Evolutionary conservation across 257 asterid species (phyloP), one percentile per base, ranked within the genome.

Genomic region (Solanum chiquidenum): DNA sequence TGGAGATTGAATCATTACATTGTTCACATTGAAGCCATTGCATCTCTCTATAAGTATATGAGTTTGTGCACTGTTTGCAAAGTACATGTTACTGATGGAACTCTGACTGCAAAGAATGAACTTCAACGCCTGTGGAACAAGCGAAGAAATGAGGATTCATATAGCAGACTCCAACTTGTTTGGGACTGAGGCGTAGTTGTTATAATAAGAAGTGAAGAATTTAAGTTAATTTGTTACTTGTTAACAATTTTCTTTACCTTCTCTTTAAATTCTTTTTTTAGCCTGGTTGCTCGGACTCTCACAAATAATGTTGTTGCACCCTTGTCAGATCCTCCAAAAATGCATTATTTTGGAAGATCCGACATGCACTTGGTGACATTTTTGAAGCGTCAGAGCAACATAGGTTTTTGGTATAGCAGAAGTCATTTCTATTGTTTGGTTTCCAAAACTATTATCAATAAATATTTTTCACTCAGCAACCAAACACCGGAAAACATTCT

Each of bases 61-160:
- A 18, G 96, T 89, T 88, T 96, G 98, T 1, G 95, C 92, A 72
- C 98, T 95, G 84, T 94, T 93, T 18, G 52, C 84, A 12, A 95
- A 12, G 44, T 62, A 77, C 83, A 93, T 62, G 87, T 95, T 90
- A 80, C 92, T 87, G 2, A 94, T 72, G 20, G 93, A 91, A 87
- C 96, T 91, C 37, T 91, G 88, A 5, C 88, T 94, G 92, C 98
- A 94, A 20, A 74, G 89, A 5, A 91, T 3, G 86, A 96, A 93
- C 89, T 90, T 95, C 89, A 90, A 87, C 9, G 95, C 96, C 98
- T 95, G 84, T 13, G 40, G 27, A 80, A 80, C 1, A 31, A 16
- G 25, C 10, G 42, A 0, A 16, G n/a, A 31, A 31, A 71, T 8
- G 4, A 71, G n/a, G 42, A 31, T 71, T 71, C 42, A 31, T 31